Evolutionary conservation across 768 basidiomycete species (phyloP), one percentile per base, ranked within the genome.

Genomic region (Termitomyces sp.): DNA sequence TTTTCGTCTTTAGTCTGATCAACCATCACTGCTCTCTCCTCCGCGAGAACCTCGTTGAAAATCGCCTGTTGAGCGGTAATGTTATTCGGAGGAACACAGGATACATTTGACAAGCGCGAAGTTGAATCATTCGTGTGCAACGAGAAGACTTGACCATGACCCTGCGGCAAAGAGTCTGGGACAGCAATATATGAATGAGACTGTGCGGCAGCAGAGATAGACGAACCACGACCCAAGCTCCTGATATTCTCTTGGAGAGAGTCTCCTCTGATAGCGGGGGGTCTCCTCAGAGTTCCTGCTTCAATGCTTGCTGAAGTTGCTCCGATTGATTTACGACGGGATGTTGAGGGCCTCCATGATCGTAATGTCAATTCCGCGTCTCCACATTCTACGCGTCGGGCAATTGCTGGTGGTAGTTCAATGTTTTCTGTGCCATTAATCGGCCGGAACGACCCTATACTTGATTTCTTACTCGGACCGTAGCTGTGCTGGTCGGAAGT

Each of bases 51-150:
- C 62, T 90, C 88, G 46, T 81, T 79, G 51, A 80, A 75, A 42
- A 90, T 85, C 10, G 87, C 88, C 59, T 85, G 78, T 9, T 80
- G 79, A 4, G 83, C 74, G 16, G 84, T 78, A n/a, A 87, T 71
- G 58, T 76, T 80, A 22, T 69, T 71, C 43, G 69, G 65, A 51
- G 72, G 72, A 50, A 67, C 59, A 39, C 60, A 53, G 27, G 60
- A 59, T 31, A 66, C 59, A 41, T 74, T 55, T 8, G 79, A 75
- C 52, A 76, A 39, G n/a, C 63, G 69, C n/a, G 76, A 76, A 20
- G 64, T 56, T 31, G 75, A 72, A 16, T 64, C 67, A 52, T 71
- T 73, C 20, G 71, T 59, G 13, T 69, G 66, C 29, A 77, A 69
- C 18, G 50, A 48, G 34, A 56, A 50, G 20, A 78, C 71, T 12